Percentiles rank a stretch among this genome's conserved stretches.
phyloP scores from a whole-genome alignment of 1,284 basidiomycete genomes.

The Microbotryum silenes-acaulis region DNA sequence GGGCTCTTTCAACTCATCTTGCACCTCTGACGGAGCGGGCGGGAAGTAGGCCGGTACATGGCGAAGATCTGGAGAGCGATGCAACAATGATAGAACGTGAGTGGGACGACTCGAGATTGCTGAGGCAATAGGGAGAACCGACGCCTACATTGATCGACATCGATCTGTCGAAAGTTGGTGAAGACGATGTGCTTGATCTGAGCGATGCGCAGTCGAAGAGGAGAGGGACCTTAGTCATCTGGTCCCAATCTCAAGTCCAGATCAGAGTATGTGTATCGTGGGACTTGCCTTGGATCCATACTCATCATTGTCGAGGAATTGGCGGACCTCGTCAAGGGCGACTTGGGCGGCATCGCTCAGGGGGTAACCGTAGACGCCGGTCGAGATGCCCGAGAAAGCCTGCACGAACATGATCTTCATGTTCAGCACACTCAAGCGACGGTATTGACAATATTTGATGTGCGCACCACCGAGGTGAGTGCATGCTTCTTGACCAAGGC shows the following conservation, averaged over 20 bases:
- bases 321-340: slow-evolving; percentile 55
- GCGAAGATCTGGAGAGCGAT: too few relatives aligned
- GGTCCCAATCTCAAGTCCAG: too few relatives aligned
- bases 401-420: not conserved
- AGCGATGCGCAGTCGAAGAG: not conserved
- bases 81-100: too few relatives aligned
- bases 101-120: too few relatives aligned
- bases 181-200: slow-evolving; percentile 67
- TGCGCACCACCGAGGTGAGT: slow-evolving; percentile 44
- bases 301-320: slow-evolving; percentile 50
- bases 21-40: too few relatives aligned
- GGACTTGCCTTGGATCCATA: not conserved
- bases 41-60: too few relatives aligned
- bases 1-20: too few relatives aligned
- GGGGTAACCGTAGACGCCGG: slow-evolving; percentile 71
- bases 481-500: slow-evolving; percentile 55
- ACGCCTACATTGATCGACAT: slow-evolving; percentile 37
- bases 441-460: not conserved
- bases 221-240: too few relatives aligned
- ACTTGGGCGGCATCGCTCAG: slow-evolving; percentile 61
- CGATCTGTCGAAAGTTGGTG: slow-evolving; percentile 59
- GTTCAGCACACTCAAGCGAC: not conserved
- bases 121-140: too few relatives aligned
- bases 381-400: slow-evolving; percentile 74
- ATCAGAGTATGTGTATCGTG: slow-evolving; percentile 1